Conservation (phyloP, 148 eudicot species). For the Camellia granthamiana region DNA sequence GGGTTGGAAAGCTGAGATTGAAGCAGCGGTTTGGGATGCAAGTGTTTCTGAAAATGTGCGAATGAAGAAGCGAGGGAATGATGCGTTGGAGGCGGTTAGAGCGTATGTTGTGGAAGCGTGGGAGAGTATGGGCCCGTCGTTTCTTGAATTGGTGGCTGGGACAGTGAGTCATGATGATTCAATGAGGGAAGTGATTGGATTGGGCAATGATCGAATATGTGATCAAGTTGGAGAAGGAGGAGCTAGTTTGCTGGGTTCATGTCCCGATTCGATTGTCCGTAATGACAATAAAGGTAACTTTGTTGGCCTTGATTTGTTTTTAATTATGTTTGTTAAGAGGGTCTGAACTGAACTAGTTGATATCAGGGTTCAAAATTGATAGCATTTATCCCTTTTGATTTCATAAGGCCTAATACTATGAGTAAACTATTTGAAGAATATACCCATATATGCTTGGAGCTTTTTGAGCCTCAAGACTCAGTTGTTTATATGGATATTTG, state of each 20-base stretch:
- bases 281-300: background rate
- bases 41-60: slow-evolving; percentile 29
- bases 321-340: background rate
- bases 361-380: background rate
- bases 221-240: slow-evolving; percentile 16
- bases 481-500: too few species aligned
- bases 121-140: slow-evolving; percentile 52
- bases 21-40: slow-evolving; percentile 50
- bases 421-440: too few species aligned
- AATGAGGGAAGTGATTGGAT: slow-evolving; percentile 17
- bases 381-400: background rate
- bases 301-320: background rate
- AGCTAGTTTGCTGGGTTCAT: background rate
- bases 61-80: slow-evolving; percentile 37
- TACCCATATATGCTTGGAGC: too few species aligned
- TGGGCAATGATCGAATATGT: background rate
- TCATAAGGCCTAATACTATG: background rate
- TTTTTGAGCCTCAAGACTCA: too few species aligned
- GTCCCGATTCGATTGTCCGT: slow-evolving; percentile 7
- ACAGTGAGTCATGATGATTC: slow-evolving; percentile 20
- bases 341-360: background rate
- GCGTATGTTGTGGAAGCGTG: slow-evolving; percentile 47
- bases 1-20: slow-evolving; percentile 46
- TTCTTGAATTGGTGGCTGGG: slow-evolving; percentile 47
- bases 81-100: slow-evolving; percentile 43